phyloP scores from a whole-genome alignment of 495 filamentous ascomycete species.

The Neurospora discreta region DNA sequence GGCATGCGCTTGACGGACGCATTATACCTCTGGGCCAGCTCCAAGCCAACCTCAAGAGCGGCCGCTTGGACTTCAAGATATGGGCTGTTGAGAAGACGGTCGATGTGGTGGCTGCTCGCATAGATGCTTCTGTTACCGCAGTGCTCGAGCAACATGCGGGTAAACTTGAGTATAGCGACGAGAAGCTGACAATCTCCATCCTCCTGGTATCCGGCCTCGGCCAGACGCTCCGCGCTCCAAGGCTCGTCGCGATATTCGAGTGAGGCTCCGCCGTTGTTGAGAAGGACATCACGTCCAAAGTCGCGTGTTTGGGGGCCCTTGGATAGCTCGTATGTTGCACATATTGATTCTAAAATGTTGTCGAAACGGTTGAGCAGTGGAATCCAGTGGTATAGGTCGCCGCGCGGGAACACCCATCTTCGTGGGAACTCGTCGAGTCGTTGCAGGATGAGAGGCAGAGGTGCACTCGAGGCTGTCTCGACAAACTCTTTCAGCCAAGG shows the following conservation, averaged over 20 bases:
- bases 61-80: slow-evolving; percentile 62
- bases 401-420: slow-evolving; percentile 91
- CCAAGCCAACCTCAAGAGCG: slow-evolving; percentile 64
- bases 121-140: slow-evolving; percentile 97
- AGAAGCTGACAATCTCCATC: slow-evolving; percentile 75
- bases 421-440: slow-evolving; percentile 71
- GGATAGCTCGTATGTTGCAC: slow-evolving; percentile 67
- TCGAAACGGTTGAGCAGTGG: slow-evolving; percentile 91
- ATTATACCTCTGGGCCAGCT: slow-evolving; percentile 85
- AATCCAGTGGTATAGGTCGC: slow-evolving; percentile 98
- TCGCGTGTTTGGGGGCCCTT: slow-evolving; percentile 69
- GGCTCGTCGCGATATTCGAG: slow-evolving; percentile 27
- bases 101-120: slow-evolving; percentile 75
- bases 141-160: slow-evolving; percentile 75
- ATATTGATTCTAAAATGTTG: slow-evolving; percentile 69
- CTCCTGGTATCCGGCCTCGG: slow-evolving; percentile 47
- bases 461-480: slow-evolving; percentile 49
- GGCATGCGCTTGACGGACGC: slow-evolving; percentile 64
- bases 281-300: slow-evolving; percentile 54
- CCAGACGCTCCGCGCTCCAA: slow-evolving; percentile 37
- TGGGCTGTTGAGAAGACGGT: slow-evolving; percentile 78
- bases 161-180: slow-evolving; percentile 72
- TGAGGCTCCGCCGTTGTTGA: slow-evolving; percentile 33
- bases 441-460: slow-evolving; percentile 63
- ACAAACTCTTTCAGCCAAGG: slow-evolving; percentile 77